Base-by-base conservation (phyloP, 1,284 basidiomycete genomes). In the Phellinidium pouzarii region DNA sequence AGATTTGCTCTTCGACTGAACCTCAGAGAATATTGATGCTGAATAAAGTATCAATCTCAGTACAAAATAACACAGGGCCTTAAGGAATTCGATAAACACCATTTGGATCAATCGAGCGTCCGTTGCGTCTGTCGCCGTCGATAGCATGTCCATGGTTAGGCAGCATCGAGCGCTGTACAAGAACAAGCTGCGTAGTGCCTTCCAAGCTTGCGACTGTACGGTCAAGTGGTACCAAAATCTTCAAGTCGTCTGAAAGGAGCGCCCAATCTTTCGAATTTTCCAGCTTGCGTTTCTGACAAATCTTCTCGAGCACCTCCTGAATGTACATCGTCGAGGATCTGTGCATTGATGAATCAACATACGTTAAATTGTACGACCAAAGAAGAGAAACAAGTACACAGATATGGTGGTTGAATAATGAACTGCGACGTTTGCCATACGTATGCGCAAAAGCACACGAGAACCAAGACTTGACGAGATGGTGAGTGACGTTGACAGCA, bases 271-370 rank as follows among this genome's bases (percentile, higher is more conserved):
- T 85, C 1, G 87, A 76, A 59, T 87, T 79, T 34, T 75, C 73
- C 17, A 91, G 71, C 56, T 86, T 84, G 34, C 85, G 80, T 64
- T 84, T 87, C 48, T 79, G 75, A 64, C 89, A 92, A 2, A 94
- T 81, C 20, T 82, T 73, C 60, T 97, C 94, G 36, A 98, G 79
- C 0, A 94, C 90, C 67, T 99, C 94, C 52, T 93, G 90, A 77
- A 98, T 87, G 68, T 97, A 99, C 86, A 92, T 96, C n/a, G 91
- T 93, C 12, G 87, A 80, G 2, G 91, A 87, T 1, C 91, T 94
- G 58, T 19, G 44, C 52, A 34, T 43, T 29, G 19, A 43, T 46
- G 51, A n/a, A n/a, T n/a, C n/a, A n/a, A n/a, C n/a, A n/a, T n/a
- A n/a, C n/a, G n/a, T n/a, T n/a, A n/a, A n/a, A n/a, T n/a, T n/a